Evolutionary conservation across 306 rosid species (phyloP), one percentile per base, ranked within the genome.

Genomic region (Gleditsia sinensis): DNA sequence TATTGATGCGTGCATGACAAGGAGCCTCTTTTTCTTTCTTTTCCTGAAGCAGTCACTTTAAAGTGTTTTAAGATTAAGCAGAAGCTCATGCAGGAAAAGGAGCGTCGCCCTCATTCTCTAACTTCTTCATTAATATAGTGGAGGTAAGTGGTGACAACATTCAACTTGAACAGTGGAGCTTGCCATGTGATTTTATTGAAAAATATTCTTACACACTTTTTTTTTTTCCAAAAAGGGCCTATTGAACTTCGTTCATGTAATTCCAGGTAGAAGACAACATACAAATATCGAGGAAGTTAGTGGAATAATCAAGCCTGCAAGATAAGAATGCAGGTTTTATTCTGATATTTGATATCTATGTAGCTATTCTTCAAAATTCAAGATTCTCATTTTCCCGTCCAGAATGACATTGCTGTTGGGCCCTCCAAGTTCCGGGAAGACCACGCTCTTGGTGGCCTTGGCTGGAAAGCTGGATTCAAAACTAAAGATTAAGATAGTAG

Each of bases 391-490:
- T 71, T 75, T 11, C 11, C 40, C 20, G 37, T 55, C 4, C 53
- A 83, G 96, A 78, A 84, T 91, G 90, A 91, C 96, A 49, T 83
- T 91, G 68, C 96, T 91, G 67, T 67, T 91, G 83, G 98, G 97
- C 16, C 90, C 98, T 63, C 98, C 97, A 43, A 85, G 92, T 50
- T 87, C 97, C n/a, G 97, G 98, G 19, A 94, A 89, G 62, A 94
- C 97, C 25, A 89, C 97, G 8, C 63, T 94, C 30, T 64, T 94
- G 19, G 37, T 88, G 46, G 88, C 94, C 43, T 80, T 94, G 66
- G 86, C 97, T 9, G 96, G 96, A 60, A 82, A 87, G 72, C 88
- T 88, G 55, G 96, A 84, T 57, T 50, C 87, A 12, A 84, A 75
- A 69, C 75, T 91, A 19, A 82, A 72, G 88, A 94, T 89, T 46